Evolutionary conservation across 495 filamentous ascomycete genomes (phyloP).

Genomic region (Xylaria curta): DNA sequence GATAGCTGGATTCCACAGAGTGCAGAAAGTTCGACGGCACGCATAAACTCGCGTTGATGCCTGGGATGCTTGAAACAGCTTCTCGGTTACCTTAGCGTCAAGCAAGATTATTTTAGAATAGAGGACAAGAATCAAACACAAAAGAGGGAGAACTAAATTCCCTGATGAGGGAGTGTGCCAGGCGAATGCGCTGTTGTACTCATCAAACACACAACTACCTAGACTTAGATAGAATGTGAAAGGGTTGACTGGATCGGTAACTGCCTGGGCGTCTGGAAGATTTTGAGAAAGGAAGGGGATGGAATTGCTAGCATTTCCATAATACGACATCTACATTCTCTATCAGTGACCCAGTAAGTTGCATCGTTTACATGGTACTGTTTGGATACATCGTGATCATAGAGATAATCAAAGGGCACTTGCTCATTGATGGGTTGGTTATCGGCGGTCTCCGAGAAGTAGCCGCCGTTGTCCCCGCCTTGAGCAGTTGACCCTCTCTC

Average conservation of each 20-base stretch:
- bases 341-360: background rate
- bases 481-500: background rate
- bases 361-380: background rate
- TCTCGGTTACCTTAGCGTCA: no score
- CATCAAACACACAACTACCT: background rate
- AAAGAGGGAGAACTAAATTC: background rate
- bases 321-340: background rate
- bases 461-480: background rate
- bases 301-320: background rate
- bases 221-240: background rate
- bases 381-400: background rate
- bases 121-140: background rate
- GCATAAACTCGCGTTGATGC: background rate
- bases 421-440: background rate
- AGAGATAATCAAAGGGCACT: background rate
- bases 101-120: background rate
- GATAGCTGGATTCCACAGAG: background rate
- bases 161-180: background rate
- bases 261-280: background rate
- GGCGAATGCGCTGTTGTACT: background rate
- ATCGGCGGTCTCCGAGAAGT: slow-evolving; percentile 1
- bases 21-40: background rate
- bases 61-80: background rate
- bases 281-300: background rate
- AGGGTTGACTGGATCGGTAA: background rate